These are phyloP conservation scores for Rhodotorula babjevae DNA, from an alignment of 768 basidiomycete species.

Conservation along the genomic window DNA sequence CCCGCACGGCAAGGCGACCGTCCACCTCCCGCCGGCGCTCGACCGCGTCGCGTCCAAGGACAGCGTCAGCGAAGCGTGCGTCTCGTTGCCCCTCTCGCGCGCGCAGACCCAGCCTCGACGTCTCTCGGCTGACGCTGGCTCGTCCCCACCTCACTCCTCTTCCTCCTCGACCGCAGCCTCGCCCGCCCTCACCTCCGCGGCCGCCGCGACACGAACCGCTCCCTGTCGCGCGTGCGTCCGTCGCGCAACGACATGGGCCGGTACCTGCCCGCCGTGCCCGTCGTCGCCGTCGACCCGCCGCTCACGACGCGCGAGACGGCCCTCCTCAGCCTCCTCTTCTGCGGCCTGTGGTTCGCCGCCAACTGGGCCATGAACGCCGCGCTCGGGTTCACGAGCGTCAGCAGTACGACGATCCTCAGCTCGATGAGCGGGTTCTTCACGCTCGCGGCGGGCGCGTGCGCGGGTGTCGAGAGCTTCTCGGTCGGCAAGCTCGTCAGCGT, in stretches of 20 bases:
- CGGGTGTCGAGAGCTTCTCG: constrained; percentile 72
- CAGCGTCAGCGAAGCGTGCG: background rate
- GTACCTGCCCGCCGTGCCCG: constrained; percentile 7
- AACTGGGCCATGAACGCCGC: constrained; percentile 86
- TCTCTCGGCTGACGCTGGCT: no score
- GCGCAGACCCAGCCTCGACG: no score
- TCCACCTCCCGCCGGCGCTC: background rate
- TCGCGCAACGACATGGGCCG: constrained; percentile 21
- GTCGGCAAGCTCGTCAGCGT: constrained; percentile 71
- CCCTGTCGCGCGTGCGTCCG: constrained; percentile 26
- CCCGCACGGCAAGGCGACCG: background rate
- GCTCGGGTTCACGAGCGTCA: constrained; percentile 84
- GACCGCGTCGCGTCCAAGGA: constrained; percentile 3
- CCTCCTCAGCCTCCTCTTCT: constrained; percentile 70
- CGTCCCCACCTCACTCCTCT: background rate
- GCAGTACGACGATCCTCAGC: constrained; percentile 82
- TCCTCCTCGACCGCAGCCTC: background rate
- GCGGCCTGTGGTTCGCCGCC: constrained; percentile 81
- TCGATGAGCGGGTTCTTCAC: constrained; percentile 95
- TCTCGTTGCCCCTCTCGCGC: background rate
- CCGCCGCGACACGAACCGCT: constrained; percentile 27
- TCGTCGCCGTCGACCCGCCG: constrained; percentile 45
- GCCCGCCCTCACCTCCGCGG: background rate
- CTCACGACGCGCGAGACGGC: constrained; percentile 69
- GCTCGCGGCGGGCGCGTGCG: constrained; percentile 71